Conservation (phyloP, 2,329 filamentous ascomycete species). For the Pseudopithomyces maydicus region DNA sequence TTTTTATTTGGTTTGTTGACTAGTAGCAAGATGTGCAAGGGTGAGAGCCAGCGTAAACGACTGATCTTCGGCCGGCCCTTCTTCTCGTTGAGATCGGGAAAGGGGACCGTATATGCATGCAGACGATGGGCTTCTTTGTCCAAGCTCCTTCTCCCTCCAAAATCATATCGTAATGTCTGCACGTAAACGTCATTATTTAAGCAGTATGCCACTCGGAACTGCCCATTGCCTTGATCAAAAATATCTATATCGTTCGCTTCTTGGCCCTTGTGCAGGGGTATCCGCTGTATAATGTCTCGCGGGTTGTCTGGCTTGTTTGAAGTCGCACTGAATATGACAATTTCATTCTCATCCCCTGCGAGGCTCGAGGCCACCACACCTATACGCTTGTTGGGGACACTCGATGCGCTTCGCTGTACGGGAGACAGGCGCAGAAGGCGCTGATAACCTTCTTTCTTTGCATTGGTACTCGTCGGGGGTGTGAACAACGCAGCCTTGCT, state of each 20-base stretch:
- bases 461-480: constrained; percentile 38
- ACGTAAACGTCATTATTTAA: constrained; percentile 76
- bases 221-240: constrained; percentile 63
- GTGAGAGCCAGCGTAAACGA: constrained; percentile 60
- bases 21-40: constrained; percentile 59
- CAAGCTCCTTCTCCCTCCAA: constrained; percentile 46
- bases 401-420: constrained; percentile 51
- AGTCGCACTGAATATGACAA: constrained; percentile 77
- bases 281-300: constrained; percentile 59
- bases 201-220: constrained; percentile 78
- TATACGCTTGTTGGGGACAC: constrained; percentile 63
- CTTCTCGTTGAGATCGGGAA: constrained; percentile 40
- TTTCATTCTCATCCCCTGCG: constrained; percentile 71
- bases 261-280: constrained; percentile 55
- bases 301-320: constrained; percentile 52
- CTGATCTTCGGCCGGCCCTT: constrained; percentile 58
- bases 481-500: constrained; percentile 60
- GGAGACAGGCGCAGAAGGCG: constrained; percentile 63
- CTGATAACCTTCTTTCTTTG: constrained; percentile 64
- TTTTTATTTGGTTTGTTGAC: constrained; percentile 60
- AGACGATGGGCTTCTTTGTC: constrained; percentile 27
- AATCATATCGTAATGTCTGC: constrained; percentile 62
- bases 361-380: constrained; percentile 81
- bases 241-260: constrained; percentile 75
- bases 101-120: constrained; percentile 38